Base-by-base conservation (phyloP, 2,329 filamentous ascomycete species). In the Cladophialophora exuberans region DNA sequence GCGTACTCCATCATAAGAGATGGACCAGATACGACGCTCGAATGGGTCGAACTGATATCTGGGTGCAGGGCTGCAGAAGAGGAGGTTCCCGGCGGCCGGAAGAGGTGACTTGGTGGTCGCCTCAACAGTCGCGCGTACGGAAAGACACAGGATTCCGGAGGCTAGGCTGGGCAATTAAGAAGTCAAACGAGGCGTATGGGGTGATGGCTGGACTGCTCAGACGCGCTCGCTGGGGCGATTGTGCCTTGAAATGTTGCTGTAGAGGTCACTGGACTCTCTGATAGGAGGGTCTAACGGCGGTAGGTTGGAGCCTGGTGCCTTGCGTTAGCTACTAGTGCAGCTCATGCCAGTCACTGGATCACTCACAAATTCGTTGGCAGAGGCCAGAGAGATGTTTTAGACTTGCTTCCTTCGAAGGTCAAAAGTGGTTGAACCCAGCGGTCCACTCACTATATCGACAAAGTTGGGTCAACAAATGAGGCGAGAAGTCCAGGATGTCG, bases 1-100 rank as follows among this genome's bases (percentile, higher is more conserved):
- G 84, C 82, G 78, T 88, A 89, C 75, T 89, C 86, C 86, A 89
- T 89, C 76, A 81, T 87, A 57, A 45, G 30, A n/a, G 22, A 36
- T 39, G 42, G 46, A 28, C 43, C 54, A 38, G 38, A 45, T 15
- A 55, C 43, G 48, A 56, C 31, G 45, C 25, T 50, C 13, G 39
- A 44, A 43, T 46, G 45, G 54, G 18, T 54, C 48, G 41, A 25
- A 54, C 30, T 55, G 50, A 47, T 50, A 45, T 20, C 53, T 42
- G 48, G 52, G 54, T 52, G 54, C 36, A 39, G 53, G 48, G 54
- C 46, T 53, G 46, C 45, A 48, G 46, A 46, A 46, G 30, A 25
- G 39, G 43, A 56, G 48, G 49, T 58, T 54, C 47, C 50, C 55
- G 52, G 48, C 46, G n/a, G n/a, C 49, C 51, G 51, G 35, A 38